phyloP scores from a whole-genome alignment of 169 alveolate genomes.

The Cryptosporidium tyzzeri region DNA sequence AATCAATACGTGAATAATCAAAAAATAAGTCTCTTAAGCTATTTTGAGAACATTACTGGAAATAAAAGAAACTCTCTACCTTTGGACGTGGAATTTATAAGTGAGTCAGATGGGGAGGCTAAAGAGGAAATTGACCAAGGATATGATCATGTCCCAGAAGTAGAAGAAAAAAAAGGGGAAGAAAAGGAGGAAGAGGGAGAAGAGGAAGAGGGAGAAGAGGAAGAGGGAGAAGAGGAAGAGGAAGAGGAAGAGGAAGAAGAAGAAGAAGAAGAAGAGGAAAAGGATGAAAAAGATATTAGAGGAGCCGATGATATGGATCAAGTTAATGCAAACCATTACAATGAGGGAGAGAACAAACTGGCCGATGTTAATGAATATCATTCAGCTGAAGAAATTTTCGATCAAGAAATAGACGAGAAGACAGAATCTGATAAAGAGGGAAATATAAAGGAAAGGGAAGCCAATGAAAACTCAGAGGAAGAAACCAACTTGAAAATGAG shows the following conservation, averaged over 20 bases:
- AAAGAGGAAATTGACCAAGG: background rate
- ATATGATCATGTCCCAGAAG: background rate
- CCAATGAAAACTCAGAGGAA: background rate
- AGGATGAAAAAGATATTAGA: no score
- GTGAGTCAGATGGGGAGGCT: constrained; percentile 10
- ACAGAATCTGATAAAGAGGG: background rate
- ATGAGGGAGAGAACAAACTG: background rate
- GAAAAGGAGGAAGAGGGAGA: no score
- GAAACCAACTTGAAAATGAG: background rate
- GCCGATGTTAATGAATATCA: background rate
- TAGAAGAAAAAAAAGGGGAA: no score
- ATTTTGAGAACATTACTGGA: background rate
- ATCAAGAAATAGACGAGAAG: background rate
- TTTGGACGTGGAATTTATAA: constrained; percentile 37
- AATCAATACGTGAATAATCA: background rate
- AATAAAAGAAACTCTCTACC: constrained; percentile 10
- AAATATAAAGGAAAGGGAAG: background rate
- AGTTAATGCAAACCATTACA: background rate
- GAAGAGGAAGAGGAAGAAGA: no score
- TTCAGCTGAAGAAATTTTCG: background rate
- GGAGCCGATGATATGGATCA: background rate
- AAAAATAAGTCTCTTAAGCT: no score
- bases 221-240: no score
- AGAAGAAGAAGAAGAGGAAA: no score
- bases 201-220: no score